Percentiles rank a stretch among this genome's conserved stretches.
These are phyloP conservation scores for Stachybotrys elegans DNA, from an alignment of 2,329 filamentous ascomycete genomes.

Conservation along the genomic window DNA sequence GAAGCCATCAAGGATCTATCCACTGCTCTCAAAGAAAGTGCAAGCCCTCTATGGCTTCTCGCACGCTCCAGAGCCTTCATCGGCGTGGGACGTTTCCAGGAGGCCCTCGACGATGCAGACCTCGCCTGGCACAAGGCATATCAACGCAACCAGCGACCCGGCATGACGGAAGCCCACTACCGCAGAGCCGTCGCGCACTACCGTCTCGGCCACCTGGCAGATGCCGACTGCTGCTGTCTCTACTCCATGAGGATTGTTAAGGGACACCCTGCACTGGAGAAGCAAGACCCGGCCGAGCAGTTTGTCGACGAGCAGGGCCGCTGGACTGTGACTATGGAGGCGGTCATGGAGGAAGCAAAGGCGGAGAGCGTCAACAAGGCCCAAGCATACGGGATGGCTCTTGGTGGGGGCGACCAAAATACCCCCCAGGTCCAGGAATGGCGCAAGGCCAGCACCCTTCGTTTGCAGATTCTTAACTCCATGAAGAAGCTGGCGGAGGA, in stretches of 20 bases:
- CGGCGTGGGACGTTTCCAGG: conserved; percentile 53
- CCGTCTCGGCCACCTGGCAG: conserved; percentile 64
- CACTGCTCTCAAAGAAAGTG: conserved; percentile 58
- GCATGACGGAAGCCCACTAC: conserved; percentile 77
- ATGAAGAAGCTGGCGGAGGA: conserved; percentile 40
- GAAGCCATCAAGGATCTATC: conserved; percentile 66
- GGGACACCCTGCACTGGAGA: conserved; percentile 23
- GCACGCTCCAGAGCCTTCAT: conserved; percentile 76
- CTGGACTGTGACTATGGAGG: conserved; percentile 36
- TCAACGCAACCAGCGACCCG: conserved; percentile 66
- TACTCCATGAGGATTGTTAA: conserved; percentile 43
- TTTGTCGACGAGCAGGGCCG: conserved; percentile 39
- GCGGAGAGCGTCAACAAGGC: conserved; percentile 23
- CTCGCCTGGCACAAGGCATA: conserved; percentile 56
- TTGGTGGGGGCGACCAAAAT: conserved; percentile 3
- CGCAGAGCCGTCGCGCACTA: conserved; percentile 72
- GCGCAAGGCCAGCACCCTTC: conserved; percentile 39
- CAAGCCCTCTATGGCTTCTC: conserved; percentile 73
- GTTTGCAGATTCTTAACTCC: conserved; percentile 39
- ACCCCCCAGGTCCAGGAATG: conserved; percentile 18
- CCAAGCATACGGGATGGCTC: neutral
- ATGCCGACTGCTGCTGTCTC: conserved; percentile 67
- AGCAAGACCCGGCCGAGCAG: conserved; percentile 21
- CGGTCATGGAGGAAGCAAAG: conserved; percentile 18
- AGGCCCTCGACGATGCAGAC: conserved; percentile 67